Percentiles rank a stretch among this genome's conserved stretches.
Conservation (phyloP, 176 grass and related monocot genomes). For the Metroxylon sagu region DNA sequence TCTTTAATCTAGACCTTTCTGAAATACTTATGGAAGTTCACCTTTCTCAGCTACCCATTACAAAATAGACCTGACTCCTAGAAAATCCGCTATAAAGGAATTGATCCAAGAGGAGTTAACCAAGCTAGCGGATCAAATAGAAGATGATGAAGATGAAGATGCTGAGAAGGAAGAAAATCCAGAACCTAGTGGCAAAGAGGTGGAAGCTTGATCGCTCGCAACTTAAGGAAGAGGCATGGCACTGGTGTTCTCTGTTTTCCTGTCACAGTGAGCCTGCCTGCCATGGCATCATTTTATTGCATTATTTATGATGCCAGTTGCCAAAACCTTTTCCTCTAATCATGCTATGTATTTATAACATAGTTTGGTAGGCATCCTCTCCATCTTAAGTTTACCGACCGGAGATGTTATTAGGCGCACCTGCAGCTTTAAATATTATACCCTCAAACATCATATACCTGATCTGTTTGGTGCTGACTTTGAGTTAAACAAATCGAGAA, state of each 20-base stretch:
- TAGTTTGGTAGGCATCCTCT: background rate
- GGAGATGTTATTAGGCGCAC: too few species aligned
- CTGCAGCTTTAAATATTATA: too few species aligned
- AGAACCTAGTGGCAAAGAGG: background rate
- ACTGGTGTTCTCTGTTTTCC: background rate
- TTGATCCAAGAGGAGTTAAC: constrained; percentile 73
- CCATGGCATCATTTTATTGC: background rate
- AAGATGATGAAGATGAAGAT: constrained; percentile 27
- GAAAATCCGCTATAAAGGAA: constrained; percentile 54
- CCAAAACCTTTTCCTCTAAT: background rate
- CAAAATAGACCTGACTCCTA: constrained; percentile 52
- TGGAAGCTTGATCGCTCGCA: background rate
- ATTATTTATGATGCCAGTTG: background rate
- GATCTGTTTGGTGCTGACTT: too few species aligned
- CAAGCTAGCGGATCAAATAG: constrained; percentile 41
- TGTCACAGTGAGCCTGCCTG: background rate
- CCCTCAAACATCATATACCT: too few species aligned
- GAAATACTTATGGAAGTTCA: background rate
- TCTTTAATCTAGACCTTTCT: background rate
- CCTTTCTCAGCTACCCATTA: constrained; percentile 40
- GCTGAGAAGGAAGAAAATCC: constrained; percentile 5
- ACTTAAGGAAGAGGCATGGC: background rate
- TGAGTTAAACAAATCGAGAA: too few species aligned
- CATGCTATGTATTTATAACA: constrained; percentile 1
- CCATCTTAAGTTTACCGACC: background rate